Evolutionary conservation across 176 grass and related monocot genomes (phyloP).

Genomic region (Eremochloa ophiuroides): DNA sequence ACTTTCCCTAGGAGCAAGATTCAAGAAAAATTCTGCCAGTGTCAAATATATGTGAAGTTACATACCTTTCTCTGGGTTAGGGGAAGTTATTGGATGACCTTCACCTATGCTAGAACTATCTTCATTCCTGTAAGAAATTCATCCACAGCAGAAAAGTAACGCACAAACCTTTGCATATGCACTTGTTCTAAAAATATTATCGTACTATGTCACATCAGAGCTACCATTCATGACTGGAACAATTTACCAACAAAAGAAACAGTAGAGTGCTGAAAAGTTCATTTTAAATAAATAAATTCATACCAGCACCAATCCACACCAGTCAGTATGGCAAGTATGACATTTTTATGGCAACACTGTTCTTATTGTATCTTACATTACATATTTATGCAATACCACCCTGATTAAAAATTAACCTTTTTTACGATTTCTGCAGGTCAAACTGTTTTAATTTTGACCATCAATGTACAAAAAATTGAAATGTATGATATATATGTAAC

Average conservation of each 20-base stretch:
- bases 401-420: not conserved
- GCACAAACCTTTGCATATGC: not conserved
- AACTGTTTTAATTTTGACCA: not conserved
- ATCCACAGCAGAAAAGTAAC: not conserved
- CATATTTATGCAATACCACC: slow-evolving; percentile 3
- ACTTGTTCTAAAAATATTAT: slow-evolving; percentile 17
- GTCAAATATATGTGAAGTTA: slow-evolving; percentile 2
- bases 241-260: slow-evolving; percentile 5
- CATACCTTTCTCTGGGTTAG: slow-evolving; percentile 49
- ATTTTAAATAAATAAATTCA: not conserved
- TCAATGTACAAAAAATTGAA: not conserved
- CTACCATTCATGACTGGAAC: not conserved
- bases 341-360: slow-evolving; percentile 11
- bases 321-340: slow-evolving; percentile 12
- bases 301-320: slow-evolving; percentile 9
- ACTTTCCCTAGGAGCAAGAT: not conserved
- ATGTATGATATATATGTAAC: not conserved
- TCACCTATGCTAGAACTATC: slow-evolving; percentile 30
- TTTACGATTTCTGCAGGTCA: not conserved
- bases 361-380: not conserved
- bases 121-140: slow-evolving; percentile 44
- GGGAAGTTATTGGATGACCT: not conserved
- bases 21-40: not conserved
- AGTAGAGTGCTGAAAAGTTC: slow-evolving; percentile 12
- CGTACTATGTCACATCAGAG: not conserved